Percentiles rank a stretch among this genome's conserved stretches.
phyloP scores from a whole-genome alignment of 2,329 filamentous ascomycete species.

The Ascochyta lentis region DNA sequence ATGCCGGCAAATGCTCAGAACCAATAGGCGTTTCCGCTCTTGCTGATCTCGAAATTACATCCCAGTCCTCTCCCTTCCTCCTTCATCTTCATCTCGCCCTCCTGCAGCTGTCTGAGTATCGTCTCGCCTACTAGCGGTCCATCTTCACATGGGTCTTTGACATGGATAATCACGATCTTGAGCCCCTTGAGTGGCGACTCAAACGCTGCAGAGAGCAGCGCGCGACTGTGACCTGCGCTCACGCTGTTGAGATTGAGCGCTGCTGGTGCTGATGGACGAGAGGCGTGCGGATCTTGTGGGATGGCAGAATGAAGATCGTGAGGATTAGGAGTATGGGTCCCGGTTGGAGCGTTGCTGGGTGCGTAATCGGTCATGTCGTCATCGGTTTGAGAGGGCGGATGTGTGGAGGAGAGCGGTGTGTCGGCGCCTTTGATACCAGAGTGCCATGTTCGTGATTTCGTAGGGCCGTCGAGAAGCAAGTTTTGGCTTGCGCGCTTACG shows the following conservation, averaged over 20 bases:
- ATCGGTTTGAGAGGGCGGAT: conserved; percentile 18
- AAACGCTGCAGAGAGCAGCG: conserved; percentile 36
- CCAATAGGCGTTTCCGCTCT: conserved; percentile 65
- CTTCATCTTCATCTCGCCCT: conserved; percentile 61
- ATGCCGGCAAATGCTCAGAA: conserved; percentile 40
- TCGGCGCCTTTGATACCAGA: conserved; percentile 23
- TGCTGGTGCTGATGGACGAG: conserved; percentile 32
- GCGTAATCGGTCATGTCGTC: conserved; percentile 43
- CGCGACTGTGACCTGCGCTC: conserved; percentile 36
- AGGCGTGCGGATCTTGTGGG: conserved; percentile 4
- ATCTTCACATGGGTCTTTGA: conserved; percentile 85
- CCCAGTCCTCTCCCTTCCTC: conserved; percentile 68
- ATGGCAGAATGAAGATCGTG: not conserved
- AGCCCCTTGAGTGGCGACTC: conserved; percentile 70
- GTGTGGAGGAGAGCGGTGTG: conserved; percentile 15
- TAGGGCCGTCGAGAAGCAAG: conserved; percentile 23
- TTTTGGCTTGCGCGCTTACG: conserved; percentile 65
- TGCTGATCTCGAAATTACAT: conserved; percentile 78
- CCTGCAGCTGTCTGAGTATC: conserved; percentile 73
- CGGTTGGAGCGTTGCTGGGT: conserved; percentile 17
- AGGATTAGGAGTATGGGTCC: conserved; percentile 29
- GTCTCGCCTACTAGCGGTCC: conserved; percentile 67
- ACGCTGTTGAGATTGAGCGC: conserved; percentile 33
- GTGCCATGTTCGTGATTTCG: conserved; percentile 20
- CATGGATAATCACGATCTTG: conserved; percentile 86